A percentile compares a stretch with the other conserved stretches of the same genome.
phyloP scores from a whole-genome alignment of 2,329 filamentous ascomycete genomes.

The Sclerotinia minor region DNA sequence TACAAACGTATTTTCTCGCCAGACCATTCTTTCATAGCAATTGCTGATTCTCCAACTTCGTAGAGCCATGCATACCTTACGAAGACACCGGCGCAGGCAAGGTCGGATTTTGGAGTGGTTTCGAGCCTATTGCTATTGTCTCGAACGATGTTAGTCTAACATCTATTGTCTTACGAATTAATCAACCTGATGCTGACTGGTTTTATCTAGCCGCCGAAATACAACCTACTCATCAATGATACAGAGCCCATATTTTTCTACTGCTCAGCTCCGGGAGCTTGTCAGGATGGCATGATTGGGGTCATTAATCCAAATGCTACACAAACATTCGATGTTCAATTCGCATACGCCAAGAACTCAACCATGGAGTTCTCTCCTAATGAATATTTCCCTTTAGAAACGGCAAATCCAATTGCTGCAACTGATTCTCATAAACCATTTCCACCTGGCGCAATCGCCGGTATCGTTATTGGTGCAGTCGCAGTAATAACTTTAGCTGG shows the following conservation, averaged over 20 bases:
- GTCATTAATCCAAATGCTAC: constrained; percentile 67
- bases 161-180: constrained; percentile 10
- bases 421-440: constrained; percentile 32
- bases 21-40: background rate
- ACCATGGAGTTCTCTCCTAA: constrained; percentile 57
- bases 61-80: constrained; percentile 63
- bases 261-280: constrained; percentile 67
- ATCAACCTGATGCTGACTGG: constrained; percentile 20
- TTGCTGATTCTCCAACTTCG: background rate
- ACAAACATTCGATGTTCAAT: constrained; percentile 51
- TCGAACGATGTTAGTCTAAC: constrained; percentile 44
- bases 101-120: constrained; percentile 56
- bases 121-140: constrained; percentile 47
- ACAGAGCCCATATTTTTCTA: constrained; percentile 68
- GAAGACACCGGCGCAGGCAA: constrained; percentile 52
- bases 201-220: constrained; percentile 44
- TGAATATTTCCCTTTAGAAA: constrained; percentile 55
- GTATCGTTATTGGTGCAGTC: constrained; percentile 54
- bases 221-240: constrained; percentile 54
- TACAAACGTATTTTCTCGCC: constrained; percentile 43
- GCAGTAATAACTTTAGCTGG: constrained; percentile 47
- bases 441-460: constrained; percentile 56
- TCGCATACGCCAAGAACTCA: constrained; percentile 49
- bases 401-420: constrained; percentile 23
- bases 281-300: constrained; percentile 71